phyloP scores from a whole-genome alignment of 2,329 filamentous ascomycete species.

The Harringtonia aguacate region DNA sequence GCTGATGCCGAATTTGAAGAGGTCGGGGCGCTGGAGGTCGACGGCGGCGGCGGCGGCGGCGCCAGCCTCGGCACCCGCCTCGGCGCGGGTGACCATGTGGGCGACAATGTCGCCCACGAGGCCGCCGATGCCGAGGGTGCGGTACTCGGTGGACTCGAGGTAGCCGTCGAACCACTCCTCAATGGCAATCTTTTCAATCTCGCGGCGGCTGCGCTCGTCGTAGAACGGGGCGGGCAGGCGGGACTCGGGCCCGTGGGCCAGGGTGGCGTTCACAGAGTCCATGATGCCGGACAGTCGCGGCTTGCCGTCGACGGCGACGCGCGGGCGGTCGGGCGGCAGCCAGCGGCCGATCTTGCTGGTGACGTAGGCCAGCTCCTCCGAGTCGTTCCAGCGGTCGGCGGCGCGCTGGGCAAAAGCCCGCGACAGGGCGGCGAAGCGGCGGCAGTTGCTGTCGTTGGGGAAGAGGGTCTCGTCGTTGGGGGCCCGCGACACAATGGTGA shows the following conservation, averaged over 20 bases:
- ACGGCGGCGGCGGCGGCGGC: background rate
- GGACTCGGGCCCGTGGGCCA: slow-evolving; percentile 73
- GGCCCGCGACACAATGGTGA: slow-evolving; percentile 55
- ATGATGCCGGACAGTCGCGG: slow-evolving; percentile 83
- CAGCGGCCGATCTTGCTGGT: slow-evolving; percentile 69
- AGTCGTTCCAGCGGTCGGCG: slow-evolving; percentile 62
- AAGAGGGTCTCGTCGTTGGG: slow-evolving; percentile 66
- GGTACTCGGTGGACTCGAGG: slow-evolving; percentile 73
- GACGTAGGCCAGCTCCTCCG: slow-evolving; percentile 74
- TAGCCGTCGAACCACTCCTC: slow-evolving; percentile 95
- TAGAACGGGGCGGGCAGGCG: slow-evolving; percentile 80
- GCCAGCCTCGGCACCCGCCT: slow-evolving; percentile 41
- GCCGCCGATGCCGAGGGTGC: slow-evolving; percentile 76
- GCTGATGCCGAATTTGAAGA: slow-evolving; percentile 64
- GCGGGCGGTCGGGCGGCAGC: slow-evolving; percentile 62
- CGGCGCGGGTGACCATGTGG: slow-evolving; percentile 60
- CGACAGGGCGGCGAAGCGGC: slow-evolving; percentile 58
- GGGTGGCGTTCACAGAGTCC: slow-evolving; percentile 85
- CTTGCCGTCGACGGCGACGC: slow-evolving; percentile 71
- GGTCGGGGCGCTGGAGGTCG: slow-evolving; percentile 15
- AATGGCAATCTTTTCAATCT: slow-evolving; percentile 64
- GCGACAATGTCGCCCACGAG: slow-evolving; percentile 75
- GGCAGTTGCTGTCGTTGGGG: slow-evolving; percentile 66
- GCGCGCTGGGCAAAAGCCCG: slow-evolving; percentile 62
- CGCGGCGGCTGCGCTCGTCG: slow-evolving; percentile 56